Evolutionary conservation across 306 rosid genomes (phyloP), one percentile per base, ranked within the genome.

Genomic region (Abrus pulchellus): DNA sequence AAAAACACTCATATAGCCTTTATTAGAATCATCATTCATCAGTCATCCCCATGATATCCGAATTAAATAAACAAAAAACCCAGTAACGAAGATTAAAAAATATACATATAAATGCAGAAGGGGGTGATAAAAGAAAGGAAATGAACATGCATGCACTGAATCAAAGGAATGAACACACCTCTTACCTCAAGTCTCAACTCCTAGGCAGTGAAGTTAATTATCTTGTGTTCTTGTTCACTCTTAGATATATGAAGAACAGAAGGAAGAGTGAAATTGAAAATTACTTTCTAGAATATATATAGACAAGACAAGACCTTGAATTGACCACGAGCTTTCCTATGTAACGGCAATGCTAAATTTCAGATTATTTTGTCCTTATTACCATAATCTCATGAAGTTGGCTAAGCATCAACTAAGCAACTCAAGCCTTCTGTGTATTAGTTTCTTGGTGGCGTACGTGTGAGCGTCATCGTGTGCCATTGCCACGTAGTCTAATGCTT

Each of bases 141-240:
- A 38, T 20, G 20, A 20, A 20, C 20, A 20, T 20, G 20, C 14
- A 63, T 0, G 2, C 6, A 14, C 28, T 5, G 1, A 3, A 41
- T 5, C 7, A 68, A 45, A 68, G 27, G 54, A 67, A 43, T 44
- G 1, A 67, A 49, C 57, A 27, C 27, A 67, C 54, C 72, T 67
- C 72, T 44, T 67, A 43, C 5, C 13, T 41, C 33, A 43, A 43
- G 5, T 34, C 65, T 63, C 1, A 5, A 7, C 14, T 34, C 68
- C 8, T 5, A 5, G 6, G 2, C 20, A 20, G 20, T 20, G 68
- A 61, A 61, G 27, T 8, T 33, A 6, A 4, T 34, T 27, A 38
- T 41, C 44, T 7, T 40, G 20, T 5, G 29, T 9, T 29, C 29
- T 10, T 32, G 5, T 9, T 1, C 75, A 29, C 47, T 30, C 47